These are phyloP conservation scores for Mesotaenium endlicherianum DNA, from an alignment of 139 green algal species.

Conservation along the genomic window DNA sequence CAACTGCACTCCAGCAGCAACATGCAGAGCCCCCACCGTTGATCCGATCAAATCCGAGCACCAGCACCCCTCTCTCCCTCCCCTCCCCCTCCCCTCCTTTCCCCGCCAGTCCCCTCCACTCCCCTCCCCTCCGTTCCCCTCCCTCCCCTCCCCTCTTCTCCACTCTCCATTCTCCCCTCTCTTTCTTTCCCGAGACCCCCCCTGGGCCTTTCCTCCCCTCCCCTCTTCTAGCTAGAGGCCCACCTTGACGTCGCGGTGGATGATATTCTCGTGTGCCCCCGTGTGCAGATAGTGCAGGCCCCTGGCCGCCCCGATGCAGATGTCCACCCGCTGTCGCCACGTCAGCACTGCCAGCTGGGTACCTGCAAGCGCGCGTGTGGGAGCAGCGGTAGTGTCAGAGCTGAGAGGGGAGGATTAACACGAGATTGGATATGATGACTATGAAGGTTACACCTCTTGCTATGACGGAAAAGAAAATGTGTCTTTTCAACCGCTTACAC, in stretches of 20 bases:
- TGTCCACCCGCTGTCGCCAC: constrained; percentile 28
- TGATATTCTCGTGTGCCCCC: neutral
- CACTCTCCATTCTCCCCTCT: neutral
- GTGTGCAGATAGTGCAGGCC: constrained; percentile 17
- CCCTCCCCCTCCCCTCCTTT: too few relatives aligned
- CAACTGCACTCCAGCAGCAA: too few relatives aligned
- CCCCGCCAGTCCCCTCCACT: neutral
- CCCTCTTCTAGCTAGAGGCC: neutral
- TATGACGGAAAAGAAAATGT: too few relatives aligned
- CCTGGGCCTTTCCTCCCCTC: neutral
- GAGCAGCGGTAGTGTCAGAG: too few relatives aligned
- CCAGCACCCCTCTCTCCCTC: too few relatives aligned
- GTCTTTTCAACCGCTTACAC: too few relatives aligned
- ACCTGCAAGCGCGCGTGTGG: too few relatives aligned
- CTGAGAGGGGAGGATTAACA: too few relatives aligned
- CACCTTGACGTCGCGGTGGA: constrained; percentile 32
- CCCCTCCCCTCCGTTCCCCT: neutral
- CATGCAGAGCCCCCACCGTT: too few relatives aligned
- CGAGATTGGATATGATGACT: too few relatives aligned
- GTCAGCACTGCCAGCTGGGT: constrained; percentile 3
- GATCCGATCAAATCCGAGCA: too few relatives aligned
- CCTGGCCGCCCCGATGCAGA: neutral
- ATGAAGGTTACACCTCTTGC: too few relatives aligned
- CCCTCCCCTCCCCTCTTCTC: neutral
- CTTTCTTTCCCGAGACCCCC: neutral